Evolutionary conservation across 1,284 basidiomycete genomes (phyloP).

Genomic region (Ganoderma sinense): DNA sequence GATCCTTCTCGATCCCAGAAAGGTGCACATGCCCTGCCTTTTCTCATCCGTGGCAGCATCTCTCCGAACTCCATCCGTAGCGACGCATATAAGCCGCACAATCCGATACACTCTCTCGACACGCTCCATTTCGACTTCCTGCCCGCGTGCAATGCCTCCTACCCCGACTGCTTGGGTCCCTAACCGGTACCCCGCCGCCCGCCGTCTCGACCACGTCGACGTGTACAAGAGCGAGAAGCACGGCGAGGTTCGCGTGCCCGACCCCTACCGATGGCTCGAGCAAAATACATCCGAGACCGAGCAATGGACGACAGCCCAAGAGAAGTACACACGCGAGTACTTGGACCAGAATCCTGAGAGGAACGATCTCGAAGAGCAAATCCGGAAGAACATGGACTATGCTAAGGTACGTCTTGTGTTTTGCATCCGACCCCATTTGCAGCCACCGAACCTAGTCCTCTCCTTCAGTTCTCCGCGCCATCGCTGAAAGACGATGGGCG

Average conservation of each 20-base stretch:
- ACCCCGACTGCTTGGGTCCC: conserved; percentile 47
- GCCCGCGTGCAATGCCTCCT: conserved; percentile 34
- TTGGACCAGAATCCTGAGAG: conserved; percentile 69
- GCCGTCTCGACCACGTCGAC: conserved; percentile 72
- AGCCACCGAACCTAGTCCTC: neutral
- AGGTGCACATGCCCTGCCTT: conserved; percentile 35
- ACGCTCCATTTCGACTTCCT: conserved; percentile 25
- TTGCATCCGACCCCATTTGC: conserved; percentile 13
- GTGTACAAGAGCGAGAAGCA: conserved; percentile 68
- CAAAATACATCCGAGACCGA: conserved; percentile 67
- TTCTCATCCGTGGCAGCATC: conserved; percentile 29
- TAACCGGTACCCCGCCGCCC: conserved; percentile 66
- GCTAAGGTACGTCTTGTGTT: conserved; percentile 58
- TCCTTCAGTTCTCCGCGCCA: conserved; percentile 65
- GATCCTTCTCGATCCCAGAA: conserved; percentile 18
- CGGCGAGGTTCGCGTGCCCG: conserved; percentile 66
- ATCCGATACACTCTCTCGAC: conserved; percentile 16
- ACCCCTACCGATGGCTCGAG: conserved; percentile 83
- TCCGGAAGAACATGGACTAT: conserved; percentile 73
- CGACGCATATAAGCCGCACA: conserved; percentile 29
- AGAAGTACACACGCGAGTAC: conserved; percentile 63
- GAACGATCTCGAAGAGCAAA: conserved; percentile 62
- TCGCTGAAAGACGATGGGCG: conserved; percentile 65
- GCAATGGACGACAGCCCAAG: conserved; percentile 70
- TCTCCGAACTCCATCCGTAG: conserved; percentile 32